A percentile compares a stretch with the other conserved stretches of the same genome.
Evolutionary conservation across 2,329 filamentous ascomycete genomes (phyloP).

Genomic region (Aspergillus awamori): DNA sequence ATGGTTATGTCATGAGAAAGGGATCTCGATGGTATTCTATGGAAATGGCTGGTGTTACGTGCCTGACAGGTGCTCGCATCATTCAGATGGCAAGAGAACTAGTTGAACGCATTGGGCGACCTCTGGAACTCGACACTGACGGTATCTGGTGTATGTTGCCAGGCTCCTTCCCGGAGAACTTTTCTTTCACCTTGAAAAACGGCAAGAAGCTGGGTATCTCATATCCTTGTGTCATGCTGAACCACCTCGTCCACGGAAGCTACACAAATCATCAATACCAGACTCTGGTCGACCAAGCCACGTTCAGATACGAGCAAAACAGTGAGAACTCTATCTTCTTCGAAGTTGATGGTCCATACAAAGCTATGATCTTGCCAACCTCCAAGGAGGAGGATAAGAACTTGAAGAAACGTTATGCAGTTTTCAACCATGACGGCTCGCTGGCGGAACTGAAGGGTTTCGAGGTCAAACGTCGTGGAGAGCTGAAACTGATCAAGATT

Average conservation of each 20-base stretch:
- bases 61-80: conserved; percentile 91
- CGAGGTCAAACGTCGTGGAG: conserved; percentile 94
- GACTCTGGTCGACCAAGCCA: conserved; percentile 75
- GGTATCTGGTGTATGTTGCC: conserved; percentile 99
- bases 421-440: conserved; percentile 97
- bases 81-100: conserved; percentile 95
- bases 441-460: conserved; percentile 96
- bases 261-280: conserved; percentile 99
- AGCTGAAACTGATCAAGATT: conserved; percentile 98
- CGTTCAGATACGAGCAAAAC: conserved; percentile 90
- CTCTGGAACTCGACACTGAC: conserved; percentile 93
- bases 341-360: conserved; percentile 97
- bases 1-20: conserved; percentile 99
- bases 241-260: conserved; percentile 89
- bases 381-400: conserved; percentile 99
- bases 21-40: conserved; percentile 98
- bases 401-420: conserved; percentile 97
- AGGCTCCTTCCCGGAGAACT: conserved; percentile 94
- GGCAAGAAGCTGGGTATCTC: conserved; percentile 97
- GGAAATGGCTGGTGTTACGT: conserved; percentile 99
- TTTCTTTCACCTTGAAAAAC: conserved; percentile 88
- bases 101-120: conserved; percentile 89
- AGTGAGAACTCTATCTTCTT: conserved; percentile 99
- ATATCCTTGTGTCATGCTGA: conserved; percentile 98
- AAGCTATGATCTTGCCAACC: conserved; percentile 93